These are phyloP conservation scores for Suillus cothurnatus DNA, from an alignment of 768 basidiomycete genomes.

Conservation along the genomic window DNA sequence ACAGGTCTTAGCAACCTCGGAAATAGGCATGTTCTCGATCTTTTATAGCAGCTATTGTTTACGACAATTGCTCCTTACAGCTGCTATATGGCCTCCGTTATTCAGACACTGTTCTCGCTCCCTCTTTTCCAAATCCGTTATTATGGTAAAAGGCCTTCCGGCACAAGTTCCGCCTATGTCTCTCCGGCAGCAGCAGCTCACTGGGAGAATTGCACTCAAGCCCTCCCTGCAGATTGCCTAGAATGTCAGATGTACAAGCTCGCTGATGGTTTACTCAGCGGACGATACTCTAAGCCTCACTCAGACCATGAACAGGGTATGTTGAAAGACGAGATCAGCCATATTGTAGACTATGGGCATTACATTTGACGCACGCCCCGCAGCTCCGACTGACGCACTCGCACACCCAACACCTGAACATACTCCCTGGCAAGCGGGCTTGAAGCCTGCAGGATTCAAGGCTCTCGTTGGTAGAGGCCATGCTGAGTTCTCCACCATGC, in stretches of 20 bases:
- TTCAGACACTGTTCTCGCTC: slow-evolving; percentile 86
- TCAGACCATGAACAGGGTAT: slow-evolving; percentile 27
- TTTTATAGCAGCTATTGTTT: not conserved
- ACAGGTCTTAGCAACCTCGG: slow-evolving; percentile 93
- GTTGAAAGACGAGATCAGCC: slow-evolving; percentile 5
- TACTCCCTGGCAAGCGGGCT: slow-evolving; percentile 63
- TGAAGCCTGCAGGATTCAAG: slow-evolving; percentile 86
- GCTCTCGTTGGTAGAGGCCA: slow-evolving; percentile 90
- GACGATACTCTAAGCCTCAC: slow-evolving; percentile 79
- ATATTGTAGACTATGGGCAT: slow-evolving; percentile 13
- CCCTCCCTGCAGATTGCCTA: slow-evolving; percentile 81
- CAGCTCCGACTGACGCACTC: slow-evolving; percentile 35
- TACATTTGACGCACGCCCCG: slow-evolving; percentile 8
- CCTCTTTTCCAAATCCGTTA: slow-evolving; percentile 78
- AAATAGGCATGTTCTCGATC: slow-evolving; percentile 60
- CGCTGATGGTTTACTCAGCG: slow-evolving; percentile 89
- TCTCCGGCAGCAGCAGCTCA: slow-evolving; percentile 49
- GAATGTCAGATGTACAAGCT: slow-evolving; percentile 95
- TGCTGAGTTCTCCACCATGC: slow-evolving; percentile 93
- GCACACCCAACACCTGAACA: slow-evolving; percentile 31
- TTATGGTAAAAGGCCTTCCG: slow-evolving; percentile 30
- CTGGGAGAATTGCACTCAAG: slow-evolving; percentile 59
- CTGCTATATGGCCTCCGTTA: slow-evolving; percentile 96
- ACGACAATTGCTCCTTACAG: slow-evolving; percentile 39
- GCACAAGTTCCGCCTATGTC: slow-evolving; percentile 13